A percentile compares a stretch with the other conserved stretches of the same genome.
phyloP scores from a whole-genome alignment of 495 filamentous ascomycete genomes.

The Penicillium maclennaniae region DNA sequence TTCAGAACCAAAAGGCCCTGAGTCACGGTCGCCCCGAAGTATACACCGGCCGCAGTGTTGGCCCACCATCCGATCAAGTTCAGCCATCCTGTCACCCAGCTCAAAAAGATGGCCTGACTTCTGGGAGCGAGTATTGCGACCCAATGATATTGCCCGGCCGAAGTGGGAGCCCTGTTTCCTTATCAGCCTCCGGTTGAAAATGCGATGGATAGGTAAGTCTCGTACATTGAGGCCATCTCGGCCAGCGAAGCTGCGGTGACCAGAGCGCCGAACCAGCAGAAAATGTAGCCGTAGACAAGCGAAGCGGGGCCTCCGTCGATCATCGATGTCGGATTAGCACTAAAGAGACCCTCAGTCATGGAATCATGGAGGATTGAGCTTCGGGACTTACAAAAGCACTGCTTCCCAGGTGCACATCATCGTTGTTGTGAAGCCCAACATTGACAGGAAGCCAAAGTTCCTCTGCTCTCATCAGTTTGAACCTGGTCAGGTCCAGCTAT shows the following conservation, averaged over 20 bases:
- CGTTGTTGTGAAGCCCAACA: constrained; percentile 44
- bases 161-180: constrained; percentile 13
- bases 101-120: constrained; percentile 21
- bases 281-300: too few relatives aligned
- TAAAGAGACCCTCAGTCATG: too few relatives aligned
- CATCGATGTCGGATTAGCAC: background rate
- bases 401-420: constrained; percentile 47
- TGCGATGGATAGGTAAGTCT: too few relatives aligned
- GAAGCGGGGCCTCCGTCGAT: constrained; percentile 1
- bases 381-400: constrained; percentile 19
- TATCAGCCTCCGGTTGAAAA: too few relatives aligned
- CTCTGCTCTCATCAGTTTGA: constrained; percentile 16
- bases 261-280: too few relatives aligned
- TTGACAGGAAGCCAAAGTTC: constrained; percentile 45
- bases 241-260: constrained; percentile 2
- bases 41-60: constrained; percentile 1
- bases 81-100: constrained; percentile 32
- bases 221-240: constrained; percentile 10
- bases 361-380: background rate
- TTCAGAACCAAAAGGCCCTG: constrained; percentile 26
- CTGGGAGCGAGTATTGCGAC: constrained; percentile 29
- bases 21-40: background rate
- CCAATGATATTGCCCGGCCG: constrained; percentile 38
- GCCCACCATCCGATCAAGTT: constrained; percentile 1
- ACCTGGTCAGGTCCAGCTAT: too few relatives aligned